Base-by-base conservation (phyloP, 179 eudicot species). In the Carnegiea gigantea region DNA sequence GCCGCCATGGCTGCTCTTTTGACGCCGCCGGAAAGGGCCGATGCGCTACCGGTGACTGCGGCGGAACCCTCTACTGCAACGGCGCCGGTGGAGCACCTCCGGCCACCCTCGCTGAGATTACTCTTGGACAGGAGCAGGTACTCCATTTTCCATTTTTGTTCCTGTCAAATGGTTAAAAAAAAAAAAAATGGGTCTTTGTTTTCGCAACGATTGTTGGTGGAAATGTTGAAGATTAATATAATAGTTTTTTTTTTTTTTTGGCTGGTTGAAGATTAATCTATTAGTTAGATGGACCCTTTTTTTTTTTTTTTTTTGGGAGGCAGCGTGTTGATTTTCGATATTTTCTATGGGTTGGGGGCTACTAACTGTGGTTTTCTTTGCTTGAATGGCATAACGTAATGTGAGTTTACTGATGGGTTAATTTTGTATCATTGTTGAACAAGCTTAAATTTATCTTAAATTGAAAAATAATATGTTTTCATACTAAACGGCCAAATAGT, bases 41-140 rank as follows among this genome's bases (percentile, higher is more conserved):
- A 9, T 95, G 99, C 77, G 95, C 95, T 76, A 95, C 99, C 24
- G 98, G 99, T 6, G 99, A 95, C 89, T 95, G 99, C 71, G 98
- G 97, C 68, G 93, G 93, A 0, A 44, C 90, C 62, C 93, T 95
- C 10, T 92, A 75, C 87, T 95, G 99, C 79, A 90, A 91, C 75
- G 99, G 99, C 73, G 77, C 90, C 59, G 99, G 99, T 38, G 99
- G 99, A 13, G 84, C 89, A 9, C 99, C 99, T 18, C 99, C 99
- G 40, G 99, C 99, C 0, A 93, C 99, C 5, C 88, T 95, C 0
- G 99, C 94, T 2, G 98, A 95, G 85, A 93, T 95, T 73, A 95
- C 98, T 21, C 91, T 95, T 12, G 95, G 95, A 4, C 70, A 81
- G 14, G 91, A 91, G 3, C 95, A 91, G 87, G 87, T 85, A 85